These are phyloP conservation scores for Groenewaldozyma salmanticensis DNA, from an alignment of 805 yeast species.

Conservation along the genomic window DNA sequence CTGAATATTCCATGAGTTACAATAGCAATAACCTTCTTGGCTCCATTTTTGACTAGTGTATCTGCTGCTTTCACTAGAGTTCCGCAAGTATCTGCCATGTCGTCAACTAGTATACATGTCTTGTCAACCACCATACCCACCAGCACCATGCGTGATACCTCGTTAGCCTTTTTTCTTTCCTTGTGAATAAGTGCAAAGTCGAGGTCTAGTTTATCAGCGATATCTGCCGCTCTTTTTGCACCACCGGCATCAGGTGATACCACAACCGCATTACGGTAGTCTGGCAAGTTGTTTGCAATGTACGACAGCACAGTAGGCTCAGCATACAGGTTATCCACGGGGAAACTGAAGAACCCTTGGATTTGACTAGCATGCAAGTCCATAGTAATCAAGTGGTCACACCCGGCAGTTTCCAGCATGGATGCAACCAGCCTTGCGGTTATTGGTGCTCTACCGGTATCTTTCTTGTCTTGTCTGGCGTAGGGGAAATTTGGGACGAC, in stretches of 20 bases:
- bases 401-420: slow-evolving; percentile 85
- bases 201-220: slow-evolving; percentile 86
- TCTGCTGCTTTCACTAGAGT: slow-evolving; percentile 93
- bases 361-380: slow-evolving; percentile 96
- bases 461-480: slow-evolving; percentile 96
- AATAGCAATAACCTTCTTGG: slow-evolving; percentile 78
- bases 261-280: slow-evolving; percentile 50
- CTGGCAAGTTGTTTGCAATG: slow-evolving; percentile 57
- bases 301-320: slow-evolving; percentile 85
- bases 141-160: slow-evolving; percentile 87
- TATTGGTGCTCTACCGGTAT: slow-evolving; percentile 91
- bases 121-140: slow-evolving; percentile 89
- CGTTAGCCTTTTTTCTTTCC: slow-evolving; percentile 92
- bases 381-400: slow-evolving; percentile 92
- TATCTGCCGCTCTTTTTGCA: slow-evolving; percentile 90
- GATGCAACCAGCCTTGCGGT: slow-evolving; percentile 93
- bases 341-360: slow-evolving; percentile 92
- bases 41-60: slow-evolving; percentile 68
- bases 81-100: slow-evolving; percentile 98
- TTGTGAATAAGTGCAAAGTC: slow-evolving; percentile 94
- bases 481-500: slow-evolving; percentile 94
- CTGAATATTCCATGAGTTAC: slow-evolving; percentile 94
- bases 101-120: slow-evolving; percentile 82
- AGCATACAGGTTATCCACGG: slow-evolving; percentile 92
- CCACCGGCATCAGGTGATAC: slow-evolving; percentile 99